A percentile compares a stretch with the other conserved stretches of the same genome.
Evolutionary conservation across 2,329 filamentous ascomycete species (phyloP).

Genomic region (Lomentospora prolificans): DNA sequence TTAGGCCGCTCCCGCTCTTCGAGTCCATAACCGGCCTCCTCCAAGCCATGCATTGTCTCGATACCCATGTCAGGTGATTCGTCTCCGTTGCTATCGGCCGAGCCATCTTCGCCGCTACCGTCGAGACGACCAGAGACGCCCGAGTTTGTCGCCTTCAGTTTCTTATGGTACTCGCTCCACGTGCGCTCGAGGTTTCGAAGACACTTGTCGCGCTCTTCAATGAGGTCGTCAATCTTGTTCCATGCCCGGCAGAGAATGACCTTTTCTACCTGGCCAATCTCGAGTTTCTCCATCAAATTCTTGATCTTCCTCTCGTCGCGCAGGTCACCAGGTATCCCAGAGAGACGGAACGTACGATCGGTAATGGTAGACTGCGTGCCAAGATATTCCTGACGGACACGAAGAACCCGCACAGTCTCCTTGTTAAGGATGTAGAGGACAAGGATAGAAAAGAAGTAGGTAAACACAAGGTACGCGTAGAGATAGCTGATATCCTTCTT

Average conservation of each 20-base stretch:
- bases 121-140: slow-evolving; percentile 8
- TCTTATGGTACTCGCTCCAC: slow-evolving; percentile 45
- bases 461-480: slow-evolving; percentile 92
- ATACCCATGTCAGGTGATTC: neutral
- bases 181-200: slow-evolving; percentile 70
- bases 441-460: slow-evolving; percentile 80
- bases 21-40: slow-evolving; percentile 13
- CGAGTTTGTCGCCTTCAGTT: slow-evolving; percentile 22
- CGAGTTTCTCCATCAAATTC: slow-evolving; percentile 74
- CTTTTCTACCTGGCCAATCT: slow-evolving; percentile 81
- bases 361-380: slow-evolving; percentile 93
- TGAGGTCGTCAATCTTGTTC: slow-evolving; percentile 66
- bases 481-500: slow-evolving; percentile 47
- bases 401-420: slow-evolving; percentile 78
- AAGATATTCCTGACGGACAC: slow-evolving; percentile 79
- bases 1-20: slow-evolving; percentile 50
- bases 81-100: neutral
- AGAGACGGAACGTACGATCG: slow-evolving; percentile 84
- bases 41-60: neutral
- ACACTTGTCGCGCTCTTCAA: slow-evolving; percentile 54
- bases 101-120: slow-evolving; percentile 6
- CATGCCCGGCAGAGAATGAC: slow-evolving; percentile 83
- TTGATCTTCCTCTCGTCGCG: slow-evolving; percentile 77
- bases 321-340: slow-evolving; percentile 73
- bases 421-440: slow-evolving; percentile 74